Base-by-base conservation (phyloP, 768 basidiomycete genomes). In the Jaapia argillacea region DNA sequence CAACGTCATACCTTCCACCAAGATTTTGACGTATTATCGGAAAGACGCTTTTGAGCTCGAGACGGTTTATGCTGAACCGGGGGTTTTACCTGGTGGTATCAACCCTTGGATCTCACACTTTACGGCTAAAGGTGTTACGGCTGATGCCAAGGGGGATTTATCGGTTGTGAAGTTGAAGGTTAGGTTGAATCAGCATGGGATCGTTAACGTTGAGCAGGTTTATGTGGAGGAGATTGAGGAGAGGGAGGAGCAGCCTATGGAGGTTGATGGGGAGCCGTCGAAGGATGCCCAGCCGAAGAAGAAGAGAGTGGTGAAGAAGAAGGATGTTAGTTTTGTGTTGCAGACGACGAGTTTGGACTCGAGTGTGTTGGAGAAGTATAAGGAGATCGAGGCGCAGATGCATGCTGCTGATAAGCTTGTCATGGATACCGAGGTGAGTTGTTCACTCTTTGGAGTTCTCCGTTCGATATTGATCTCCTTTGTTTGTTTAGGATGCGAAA, bases 11-110 rank as follows among this genome's bases (percentile, higher is more conserved):
- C 96, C 96, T 4, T 93, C 90, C 20, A 94, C 92, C 59, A 97
- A 97, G 67, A 79, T 93, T 50, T 77, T 98, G 53, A 90, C 90
- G 4, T 96, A 97, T 75, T 87, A 90, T 64, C 83, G 94, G 60
- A 83, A 81, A 55, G 80, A 81, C 28, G 61, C 83, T 3, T 99
- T 99, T 68, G 84, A 87, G 36, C 72, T 99, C 56, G 84, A 93
- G 63, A 85, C 89, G 1, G 64, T 66, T 35, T 98, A 98, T 62
- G 82, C 79, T 12, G 78, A 92, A 14, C 81, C 84, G 2, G 54
- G 66, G 3, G 46, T 52, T 13, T 72, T 98, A 24, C 93, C 94
- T 6, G 84, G 84, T 2, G 68, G 70, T 16, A 74, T 88, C 64
- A 85, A 87, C 71, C 84, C 91, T 0, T 91, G 82, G 83, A 67